Base-by-base conservation (phyloP, 192 early-diverging fungal species). In the Chytriomyces sp. region DNA sequence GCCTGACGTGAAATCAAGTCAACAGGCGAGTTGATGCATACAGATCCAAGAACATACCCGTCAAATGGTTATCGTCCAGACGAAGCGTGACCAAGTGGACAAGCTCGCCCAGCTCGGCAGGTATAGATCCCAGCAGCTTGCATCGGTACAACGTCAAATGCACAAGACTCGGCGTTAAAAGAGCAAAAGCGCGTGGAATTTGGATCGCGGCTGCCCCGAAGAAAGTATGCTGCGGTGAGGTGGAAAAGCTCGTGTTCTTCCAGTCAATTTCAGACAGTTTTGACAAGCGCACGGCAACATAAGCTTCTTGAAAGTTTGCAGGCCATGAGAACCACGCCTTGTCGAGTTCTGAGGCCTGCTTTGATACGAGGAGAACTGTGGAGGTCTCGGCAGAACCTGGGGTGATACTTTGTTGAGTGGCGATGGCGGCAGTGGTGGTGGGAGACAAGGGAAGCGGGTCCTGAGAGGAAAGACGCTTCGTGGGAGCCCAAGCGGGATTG, bases 241-340 rank as follows among this genome's bases (percentile, higher is more conserved):
- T n/a, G n/a, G 17, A 49, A 61, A 61, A 36, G 1, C 8, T 25
- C 7, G 59, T 61, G 25, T 37, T 61, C 33, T 33, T 28, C 59
- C 59, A 61, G 59, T 61, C 59, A 32, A 61, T 61, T 61, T 61
- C 59, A 3, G 22, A n/a, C 30, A 61, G 25, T 1, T 28, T 30
- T 30, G 12, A 14, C 26, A 61, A 36, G 6, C 59, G 59, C 30
- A 12, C 14, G 14, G 28, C 6, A 12, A 37, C 19, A 25, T 61
- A 61, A 8, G 22, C 59, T 19, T 17, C 8, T 61, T 61, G 59
- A 36, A 61, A 36, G 14, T 31, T 3, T 3, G 34, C 19, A 7
- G 59, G 59, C 59, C 59, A 61, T 37, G 31, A 7, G 59, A 61
- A 61, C 28, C 34, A 61, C 30, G 59, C 59, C 59, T 61, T 61